Conservation (phyloP, 2,329 filamentous ascomycete species). For the Hirsutella thompsonii region DNA sequence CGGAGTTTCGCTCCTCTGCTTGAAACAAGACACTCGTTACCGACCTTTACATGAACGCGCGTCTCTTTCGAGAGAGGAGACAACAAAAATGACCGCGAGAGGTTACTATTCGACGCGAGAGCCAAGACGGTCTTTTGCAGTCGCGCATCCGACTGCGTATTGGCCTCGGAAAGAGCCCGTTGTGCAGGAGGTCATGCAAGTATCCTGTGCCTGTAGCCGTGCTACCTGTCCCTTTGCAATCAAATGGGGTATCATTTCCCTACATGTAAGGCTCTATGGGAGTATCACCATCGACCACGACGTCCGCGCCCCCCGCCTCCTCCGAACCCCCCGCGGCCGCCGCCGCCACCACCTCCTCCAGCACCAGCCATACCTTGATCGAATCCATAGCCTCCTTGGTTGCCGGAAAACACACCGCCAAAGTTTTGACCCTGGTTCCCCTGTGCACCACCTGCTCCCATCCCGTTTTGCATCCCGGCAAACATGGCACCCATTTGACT, state of each 20-base stretch:
- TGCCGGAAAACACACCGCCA: constrained; percentile 37
- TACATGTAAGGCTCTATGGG: neutral
- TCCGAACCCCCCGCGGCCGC: constrained; percentile 12
- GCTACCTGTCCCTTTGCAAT: too few species aligned
- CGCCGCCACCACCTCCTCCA: constrained; percentile 16
- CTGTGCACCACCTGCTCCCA: constrained; percentile 28
- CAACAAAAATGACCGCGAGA: too few species aligned
- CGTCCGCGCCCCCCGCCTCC: constrained; percentile 18
- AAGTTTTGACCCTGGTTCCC: constrained; percentile 39
- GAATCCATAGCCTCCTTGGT: constrained; percentile 38
- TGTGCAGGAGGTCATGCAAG: too few species aligned
- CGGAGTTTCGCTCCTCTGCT: too few species aligned
- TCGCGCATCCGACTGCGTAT: too few species aligned
- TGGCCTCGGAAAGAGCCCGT: too few species aligned
- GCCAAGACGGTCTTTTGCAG: too few species aligned
- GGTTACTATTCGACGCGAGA: too few species aligned
- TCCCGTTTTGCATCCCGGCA: constrained; percentile 38
- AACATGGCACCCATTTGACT: constrained; percentile 47
- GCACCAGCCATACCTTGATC: constrained; percentile 33
- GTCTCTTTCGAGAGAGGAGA: too few species aligned
- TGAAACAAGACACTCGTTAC: too few species aligned
- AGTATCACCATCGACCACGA: constrained; percentile 12
- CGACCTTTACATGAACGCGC: too few species aligned
- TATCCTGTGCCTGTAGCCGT: too few species aligned
- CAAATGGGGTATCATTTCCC: neutral